A percentile compares a stretch with the other conserved stretches of the same genome.
Conservation (phyloP, 768 basidiomycete species). For the Suillus sp. region DNA sequence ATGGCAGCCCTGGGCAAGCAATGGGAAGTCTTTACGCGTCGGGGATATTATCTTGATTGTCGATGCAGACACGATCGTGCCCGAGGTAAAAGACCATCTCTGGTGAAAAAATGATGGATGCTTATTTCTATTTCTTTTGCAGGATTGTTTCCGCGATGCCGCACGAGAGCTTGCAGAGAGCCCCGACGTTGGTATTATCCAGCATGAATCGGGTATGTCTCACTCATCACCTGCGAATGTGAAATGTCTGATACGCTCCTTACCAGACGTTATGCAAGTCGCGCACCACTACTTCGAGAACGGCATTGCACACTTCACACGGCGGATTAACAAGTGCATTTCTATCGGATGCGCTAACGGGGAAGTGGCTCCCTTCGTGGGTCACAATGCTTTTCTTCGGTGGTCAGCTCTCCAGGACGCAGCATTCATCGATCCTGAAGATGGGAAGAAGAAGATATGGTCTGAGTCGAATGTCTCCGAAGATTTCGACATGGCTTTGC, state of each 20-base stretch:
- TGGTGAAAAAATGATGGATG: not conserved
- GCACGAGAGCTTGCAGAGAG: conserved; percentile 78
- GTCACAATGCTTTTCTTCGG: conserved; percentile 55
- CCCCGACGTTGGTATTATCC: conserved; percentile 89
- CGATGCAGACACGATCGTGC: conserved; percentile 85
- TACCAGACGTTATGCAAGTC: conserved; percentile 58
- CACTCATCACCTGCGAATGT: too few relatives aligned
- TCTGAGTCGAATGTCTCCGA: conserved; percentile 60
- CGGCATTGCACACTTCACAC: conserved; percentile 50
- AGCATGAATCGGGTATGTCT: conserved; percentile 74
- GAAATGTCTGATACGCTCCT: not conserved
- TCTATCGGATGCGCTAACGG: conserved; percentile 41
- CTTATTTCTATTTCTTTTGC: not conserved
- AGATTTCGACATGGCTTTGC: conserved; percentile 62
- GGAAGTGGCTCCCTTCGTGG: conserved; percentile 47
- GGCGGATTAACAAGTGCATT: conserved; percentile 49
- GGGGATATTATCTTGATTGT: conserved; percentile 83
- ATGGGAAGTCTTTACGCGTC: conserved; percentile 72
- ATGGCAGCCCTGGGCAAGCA: conserved; percentile 78
- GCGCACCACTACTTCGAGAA: conserved; percentile 55
- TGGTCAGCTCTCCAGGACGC: conserved; percentile 64
- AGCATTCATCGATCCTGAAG: conserved; percentile 51
- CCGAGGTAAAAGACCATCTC: conserved; percentile 47
- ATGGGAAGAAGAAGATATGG: conserved; percentile 54
- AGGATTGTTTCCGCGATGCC: conserved; percentile 88